Base-by-base conservation (phyloP, 768 basidiomycete species). In the Pluteus cervinus region DNA sequence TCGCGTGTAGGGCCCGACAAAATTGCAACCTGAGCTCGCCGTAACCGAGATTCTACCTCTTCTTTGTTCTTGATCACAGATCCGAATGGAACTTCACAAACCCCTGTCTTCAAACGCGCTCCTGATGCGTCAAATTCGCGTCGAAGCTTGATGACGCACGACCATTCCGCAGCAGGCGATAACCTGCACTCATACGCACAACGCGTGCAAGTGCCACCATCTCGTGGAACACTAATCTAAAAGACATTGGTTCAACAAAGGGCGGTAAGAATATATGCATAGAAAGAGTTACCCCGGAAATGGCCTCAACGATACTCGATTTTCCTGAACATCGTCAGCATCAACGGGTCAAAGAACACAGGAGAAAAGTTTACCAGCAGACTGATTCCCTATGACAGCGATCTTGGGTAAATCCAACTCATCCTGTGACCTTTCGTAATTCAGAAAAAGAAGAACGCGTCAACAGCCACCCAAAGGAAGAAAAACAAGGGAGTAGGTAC, bases 131-230 rank as follows among this genome's bases (percentile, higher is more conserved):
- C 42, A 26, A 46, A 51, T 10, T 39, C 29, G 46, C 38, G 34
- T 8, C 48, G 43, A 2, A 78, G 57, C 24, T 56, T 59, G 18
- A 78, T 67, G 2, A 18, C 55, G 51, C 75, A 74, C 0, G 59
- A 65, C 70, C 71, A 73, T 0, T 45, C 44, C 3, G 57, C 47
- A 4, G 50, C 53, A 28, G 62, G 65, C 1, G 66, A 66, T 65
- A 76, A 66, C 0, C 63, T 63, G 39, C 71, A 73, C 40, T 75
- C 68, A 67, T 71, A 72, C 0, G 73, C 74, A 36, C 75, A 76
- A 34, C 75, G 75, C 0, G 75, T 79, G 36, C 77, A 79, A 1
- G 75, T 79, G 15, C 76, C 76, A 29, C 72, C 73, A 26, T 79
- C 79, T 22, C 79, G 60, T 8, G 79, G 78, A 20, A 81, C 76